phyloP scores from a whole-genome alignment of 352 stramenopile species.

The Phytophthora niederhauseri region DNA sequence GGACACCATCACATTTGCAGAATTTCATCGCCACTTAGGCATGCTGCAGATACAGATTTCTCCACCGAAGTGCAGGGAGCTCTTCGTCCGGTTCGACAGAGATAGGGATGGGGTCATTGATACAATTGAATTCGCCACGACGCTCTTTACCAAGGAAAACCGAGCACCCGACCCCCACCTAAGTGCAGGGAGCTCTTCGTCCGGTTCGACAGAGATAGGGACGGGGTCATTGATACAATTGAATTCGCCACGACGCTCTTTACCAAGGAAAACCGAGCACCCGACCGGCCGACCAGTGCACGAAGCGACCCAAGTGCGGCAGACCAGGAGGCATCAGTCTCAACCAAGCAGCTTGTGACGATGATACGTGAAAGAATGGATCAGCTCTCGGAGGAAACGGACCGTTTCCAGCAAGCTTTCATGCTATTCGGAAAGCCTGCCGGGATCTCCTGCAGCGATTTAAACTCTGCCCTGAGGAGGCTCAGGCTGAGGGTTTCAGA shows the following conservation, averaged over 20 bases:
- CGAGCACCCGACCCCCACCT: slow-evolving; percentile 30
- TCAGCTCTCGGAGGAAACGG: slow-evolving; percentile 69
- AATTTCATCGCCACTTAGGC: slow-evolving; percentile 62
- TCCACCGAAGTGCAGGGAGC: slow-evolving; percentile 53
- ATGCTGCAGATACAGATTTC: slow-evolving; percentile 70
- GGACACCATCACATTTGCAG: slow-evolving; percentile 61
- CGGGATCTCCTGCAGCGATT: slow-evolving; percentile 60
- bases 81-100: slow-evolving; percentile 71
- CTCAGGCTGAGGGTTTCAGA: slow-evolving; percentile 61
- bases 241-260: slow-evolving; percentile 73
- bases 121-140: slow-evolving; percentile 64
- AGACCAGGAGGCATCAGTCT: slow-evolving; percentile 46
- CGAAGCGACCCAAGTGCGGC: slow-evolving; percentile 24
- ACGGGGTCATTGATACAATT: slow-evolving; percentile 66
- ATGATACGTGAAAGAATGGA: slow-evolving; percentile 68
- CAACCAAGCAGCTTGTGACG: slow-evolving; percentile 63
- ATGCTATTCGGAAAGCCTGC: slow-evolving; percentile 72
- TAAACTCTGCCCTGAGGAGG: slow-evolving; percentile 57
- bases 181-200: slow-evolving; percentile 71
- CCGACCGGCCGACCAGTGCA: slow-evolving; percentile 15
- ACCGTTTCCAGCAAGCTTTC: slow-evolving; percentile 78
- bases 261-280: slow-evolving; percentile 41
- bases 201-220: slow-evolving; percentile 62
- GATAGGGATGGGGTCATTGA: slow-evolving; percentile 69
- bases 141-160: slow-evolving; percentile 57